Base-by-base conservation (phyloP, 306 rosid genomes). In the Vachellia pachyceras region DNA sequence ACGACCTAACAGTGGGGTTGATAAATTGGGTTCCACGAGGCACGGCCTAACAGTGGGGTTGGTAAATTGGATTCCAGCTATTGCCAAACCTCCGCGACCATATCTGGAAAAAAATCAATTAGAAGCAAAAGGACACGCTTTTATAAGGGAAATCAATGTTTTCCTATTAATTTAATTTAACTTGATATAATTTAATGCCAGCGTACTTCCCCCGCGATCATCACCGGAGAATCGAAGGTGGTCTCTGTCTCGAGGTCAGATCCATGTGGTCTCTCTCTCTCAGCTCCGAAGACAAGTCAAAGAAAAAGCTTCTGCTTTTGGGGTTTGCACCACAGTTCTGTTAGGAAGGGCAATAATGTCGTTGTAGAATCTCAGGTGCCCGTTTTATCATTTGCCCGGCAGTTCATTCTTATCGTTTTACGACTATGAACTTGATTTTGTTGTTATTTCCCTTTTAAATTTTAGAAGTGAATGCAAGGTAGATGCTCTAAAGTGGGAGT, bases 401-500 rank as follows among this genome's bases (percentile, higher is more conserved):
- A 5, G 18, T 72, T 50, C 18, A 49, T 1, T 35, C 63, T 18
- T 5, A 0, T 18, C 15, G 10, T 50, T 18, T 18, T 9, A 17
- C 46, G n/a, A 10, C 47, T 35, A 11, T 36, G 11, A n/a, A 73
- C 47, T 73, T 52, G 18, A 73, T 35, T 72, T 49, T 72, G 44
- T n/a, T n/a, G n/a, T 29, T 71, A 8, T 72, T 72, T 52, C 76
- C 50, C 63, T 18, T 5, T 35, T 8, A 35, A 33, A 15, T 35
- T 5, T 50, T 18, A 1, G 64, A 36, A 72, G 64, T n/a, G 65
- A 52, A 73, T 52, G 76, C 76, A 29, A 47, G 76, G 42, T 25
- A 44, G 23, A 15, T 46, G 25, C 60, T 72, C 37, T 72, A 8
- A 72, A 72, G 58, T 71, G 77, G 14, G 76, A 72, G 47, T 72